Conservation (phyloP, 2,329 filamentous ascomycete species). For the Bimuria novae-zelandiae region DNA sequence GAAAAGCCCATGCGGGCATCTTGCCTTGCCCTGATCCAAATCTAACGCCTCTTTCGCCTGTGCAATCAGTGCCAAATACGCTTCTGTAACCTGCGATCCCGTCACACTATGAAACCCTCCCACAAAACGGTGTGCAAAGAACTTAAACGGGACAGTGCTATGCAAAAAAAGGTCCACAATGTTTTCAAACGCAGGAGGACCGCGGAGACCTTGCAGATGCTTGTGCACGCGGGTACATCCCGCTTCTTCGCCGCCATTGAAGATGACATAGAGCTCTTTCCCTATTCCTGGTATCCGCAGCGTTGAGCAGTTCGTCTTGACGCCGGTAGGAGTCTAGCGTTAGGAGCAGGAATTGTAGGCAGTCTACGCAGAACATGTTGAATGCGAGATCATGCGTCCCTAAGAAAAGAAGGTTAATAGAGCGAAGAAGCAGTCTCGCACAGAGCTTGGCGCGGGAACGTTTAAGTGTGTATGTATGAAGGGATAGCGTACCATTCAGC, state of each 20-base stretch:
- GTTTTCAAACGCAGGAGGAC: slow-evolving; percentile 31
- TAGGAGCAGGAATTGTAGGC: slow-evolving; percentile 55
- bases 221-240: slow-evolving; percentile 57
- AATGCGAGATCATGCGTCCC: slow-evolving; percentile 54
- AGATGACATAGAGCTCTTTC: slow-evolving; percentile 45
- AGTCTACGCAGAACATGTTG: slow-evolving; percentile 57
- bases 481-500: no score
- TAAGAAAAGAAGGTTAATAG: no score
- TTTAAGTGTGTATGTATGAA: no score
- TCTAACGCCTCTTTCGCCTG: slow-evolving; percentile 16
- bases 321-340: slow-evolving; percentile 53
- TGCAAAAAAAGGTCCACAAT: slow-evolving; percentile 28
- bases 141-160: slow-evolving; percentile 43
- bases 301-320: slow-evolving; percentile 51
- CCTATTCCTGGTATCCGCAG: slow-evolving; percentile 29
- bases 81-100: slow-evolving; percentile 17
- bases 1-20: slow-evolving; percentile 55
- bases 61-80: slow-evolving; percentile 26
- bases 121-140: slow-evolving; percentile 39
- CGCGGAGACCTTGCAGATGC: slow-evolving; percentile 52
- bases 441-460: no score
- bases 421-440: no score
- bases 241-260: slow-evolving; percentile 52
- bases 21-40: slow-evolving; percentile 16
- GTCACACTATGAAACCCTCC: slow-evolving; percentile 14